phyloP scores from a whole-genome alignment of 495 filamentous ascomycete genomes.

The Neurospora pannonica region DNA sequence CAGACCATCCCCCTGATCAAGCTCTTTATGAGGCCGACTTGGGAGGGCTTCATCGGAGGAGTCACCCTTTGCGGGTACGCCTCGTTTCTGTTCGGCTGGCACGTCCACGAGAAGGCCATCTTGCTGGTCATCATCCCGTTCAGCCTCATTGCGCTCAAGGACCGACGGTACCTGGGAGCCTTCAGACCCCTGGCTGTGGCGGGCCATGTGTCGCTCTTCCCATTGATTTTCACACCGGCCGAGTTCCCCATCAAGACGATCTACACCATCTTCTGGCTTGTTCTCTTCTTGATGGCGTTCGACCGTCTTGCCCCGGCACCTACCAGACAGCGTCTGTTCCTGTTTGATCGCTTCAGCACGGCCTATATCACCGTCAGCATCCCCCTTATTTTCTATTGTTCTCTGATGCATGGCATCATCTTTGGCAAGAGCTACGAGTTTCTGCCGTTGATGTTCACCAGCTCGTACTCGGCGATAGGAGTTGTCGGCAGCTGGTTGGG shows the following conservation, averaged over 20 bases:
- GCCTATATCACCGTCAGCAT: conserved; percentile 81
- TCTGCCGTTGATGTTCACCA: conserved; percentile 92
- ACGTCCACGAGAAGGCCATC: conserved; percentile 96
- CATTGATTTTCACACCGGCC: conserved; percentile 79
- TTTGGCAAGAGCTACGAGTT: conserved; percentile 85
- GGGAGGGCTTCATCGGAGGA: conserved; percentile 79
- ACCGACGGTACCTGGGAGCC: conserved; percentile 82
- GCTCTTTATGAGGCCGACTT: conserved; percentile 71
- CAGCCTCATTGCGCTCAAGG: conserved; percentile 84
- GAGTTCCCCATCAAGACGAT: conserved; percentile 90
- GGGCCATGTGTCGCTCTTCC: conserved; percentile 91
- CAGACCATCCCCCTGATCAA: conserved; percentile 73
- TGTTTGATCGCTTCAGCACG: conserved; percentile 83
- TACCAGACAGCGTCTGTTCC: conserved; percentile 62
- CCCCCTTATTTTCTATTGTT: conserved; percentile 83
- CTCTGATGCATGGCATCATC: conserved; percentile 66
- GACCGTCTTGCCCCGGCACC: conserved; percentile 80
- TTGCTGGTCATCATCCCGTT: conserved; percentile 93
- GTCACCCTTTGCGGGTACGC: conserved; percentile 93
- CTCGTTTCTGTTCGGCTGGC: conserved; percentile 97
- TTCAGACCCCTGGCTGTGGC: conserved; percentile 88
- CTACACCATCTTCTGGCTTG: conserved; percentile 87
- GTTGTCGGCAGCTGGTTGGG: conserved; percentile 95
- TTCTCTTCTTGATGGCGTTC: conserved; percentile 77
- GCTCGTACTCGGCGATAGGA: conserved; percentile 89